Conservation (phyloP, 164 flowering plant species). For the Aristolochia californica region DNA sequence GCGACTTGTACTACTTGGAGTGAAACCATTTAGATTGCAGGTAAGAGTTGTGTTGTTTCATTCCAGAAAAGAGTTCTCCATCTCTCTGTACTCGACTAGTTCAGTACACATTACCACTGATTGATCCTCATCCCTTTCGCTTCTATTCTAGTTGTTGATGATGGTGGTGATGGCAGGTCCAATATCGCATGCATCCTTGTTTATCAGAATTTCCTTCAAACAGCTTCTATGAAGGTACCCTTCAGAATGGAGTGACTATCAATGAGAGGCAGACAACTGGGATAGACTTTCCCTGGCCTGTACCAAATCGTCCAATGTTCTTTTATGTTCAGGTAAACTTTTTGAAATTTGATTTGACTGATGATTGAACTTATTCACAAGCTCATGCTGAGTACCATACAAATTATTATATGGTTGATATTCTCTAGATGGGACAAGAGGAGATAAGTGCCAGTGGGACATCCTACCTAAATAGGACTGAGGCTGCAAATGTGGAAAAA, state of each 20-base stretch:
- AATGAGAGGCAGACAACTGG: slow-evolving; percentile 95
- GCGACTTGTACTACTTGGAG: slow-evolving; percentile 94
- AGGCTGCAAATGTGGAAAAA: slow-evolving; percentile 98
- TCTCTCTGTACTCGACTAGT: no score
- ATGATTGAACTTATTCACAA: background rate
- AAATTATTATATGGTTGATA: background rate
- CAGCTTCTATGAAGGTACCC: slow-evolving; percentile 97
- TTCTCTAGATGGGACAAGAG: slow-evolving; percentile 96
- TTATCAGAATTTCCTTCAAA: slow-evolving; percentile 98
- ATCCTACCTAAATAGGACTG: slow-evolving; percentile 92
- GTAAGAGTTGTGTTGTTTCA: slow-evolving; percentile 19
- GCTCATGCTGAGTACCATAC: background rate
- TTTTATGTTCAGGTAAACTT: slow-evolving; percentile 86
- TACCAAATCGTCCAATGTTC: slow-evolving; percentile 98
- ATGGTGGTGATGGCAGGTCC: slow-evolving; percentile 50
- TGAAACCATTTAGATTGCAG: slow-evolving; percentile 97
- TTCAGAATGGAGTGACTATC: slow-evolving; percentile 96
- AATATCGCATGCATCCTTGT: slow-evolving; percentile 98
- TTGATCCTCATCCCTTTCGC: no score
- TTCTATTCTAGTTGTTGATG: background rate
- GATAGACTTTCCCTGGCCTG: slow-evolving; percentile 99
- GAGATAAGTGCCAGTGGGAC: slow-evolving; percentile 99
- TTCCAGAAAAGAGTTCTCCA: background rate
- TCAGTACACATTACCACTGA: no score
- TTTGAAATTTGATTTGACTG: background rate